These are phyloP conservation scores for Xylaria sp. DNA, from an alignment of 2,329 filamentous ascomycete genomes.

Conservation along the genomic window DNA sequence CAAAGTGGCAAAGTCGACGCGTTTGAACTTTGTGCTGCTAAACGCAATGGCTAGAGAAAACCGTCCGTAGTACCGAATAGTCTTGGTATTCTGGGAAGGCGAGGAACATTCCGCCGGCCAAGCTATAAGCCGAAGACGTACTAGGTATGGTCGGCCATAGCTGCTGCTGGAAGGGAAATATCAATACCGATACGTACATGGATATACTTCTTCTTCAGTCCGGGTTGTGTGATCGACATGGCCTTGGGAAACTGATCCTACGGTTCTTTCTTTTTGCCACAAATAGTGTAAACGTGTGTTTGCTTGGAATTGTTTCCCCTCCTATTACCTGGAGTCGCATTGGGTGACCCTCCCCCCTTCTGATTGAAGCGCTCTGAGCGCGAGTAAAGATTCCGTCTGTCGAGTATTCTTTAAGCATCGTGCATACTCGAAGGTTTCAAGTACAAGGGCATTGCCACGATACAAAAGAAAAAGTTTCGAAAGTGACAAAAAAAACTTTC, in stretches of 20 bases:
- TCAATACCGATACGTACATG: conserved; percentile 5
- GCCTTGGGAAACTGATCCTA: neutral
- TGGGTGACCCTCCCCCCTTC: neutral
- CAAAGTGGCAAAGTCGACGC: conserved; percentile 12
- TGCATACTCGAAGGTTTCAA: neutral
- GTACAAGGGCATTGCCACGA: conserved; percentile 13
- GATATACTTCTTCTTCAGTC: conserved; percentile 6
- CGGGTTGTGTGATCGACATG: conserved; percentile 23
- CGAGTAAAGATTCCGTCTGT: neutral
- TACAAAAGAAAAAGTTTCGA: conserved; percentile 30
- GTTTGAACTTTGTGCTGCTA: conserved; percentile 35
- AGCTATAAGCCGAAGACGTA: neutral
- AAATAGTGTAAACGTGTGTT: conserved; percentile 18
- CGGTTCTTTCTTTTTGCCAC: conserved; percentile 17
- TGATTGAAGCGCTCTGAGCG: conserved; percentile 5
- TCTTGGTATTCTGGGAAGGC: conserved; percentile 3
- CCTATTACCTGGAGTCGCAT: conserved; percentile 18
- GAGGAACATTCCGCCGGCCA: neutral
- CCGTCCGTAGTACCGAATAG: conserved; percentile 5
- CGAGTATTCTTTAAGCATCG: conserved; percentile 3
- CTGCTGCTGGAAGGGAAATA: neutral
- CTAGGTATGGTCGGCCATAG: neutral
- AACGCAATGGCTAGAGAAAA: neutral
- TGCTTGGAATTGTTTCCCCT: conserved; percentile 17
- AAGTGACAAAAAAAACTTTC: conserved; percentile 9